These are phyloP conservation scores for Apiospora hydei DNA, from an alignment of 2,329 filamentous ascomycete genomes.

Conservation along the genomic window DNA sequence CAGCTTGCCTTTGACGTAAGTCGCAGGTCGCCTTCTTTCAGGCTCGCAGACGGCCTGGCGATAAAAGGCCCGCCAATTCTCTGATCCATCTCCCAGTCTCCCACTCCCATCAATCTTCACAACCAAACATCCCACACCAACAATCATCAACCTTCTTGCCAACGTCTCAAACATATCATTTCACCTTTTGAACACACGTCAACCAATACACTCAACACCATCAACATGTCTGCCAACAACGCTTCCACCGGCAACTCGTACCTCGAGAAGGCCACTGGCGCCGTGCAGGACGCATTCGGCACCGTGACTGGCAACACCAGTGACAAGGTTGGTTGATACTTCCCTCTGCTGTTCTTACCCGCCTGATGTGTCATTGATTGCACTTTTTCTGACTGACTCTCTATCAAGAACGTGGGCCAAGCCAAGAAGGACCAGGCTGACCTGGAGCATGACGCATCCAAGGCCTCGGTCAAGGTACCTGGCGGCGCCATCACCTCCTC, in stretches of 20 bases:
- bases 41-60: neutral
- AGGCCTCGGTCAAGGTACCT: conserved; percentile 77
- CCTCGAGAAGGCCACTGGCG: conserved; percentile 75
- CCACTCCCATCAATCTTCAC: conserved; percentile 2
- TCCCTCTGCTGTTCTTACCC: neutral
- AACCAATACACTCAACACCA: conserved; percentile 27
- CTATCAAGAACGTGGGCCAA: conserved; percentile 62
- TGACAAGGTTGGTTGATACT: conserved; percentile 60
- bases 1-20: conserved; percentile 21
- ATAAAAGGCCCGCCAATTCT: conserved; percentile 8
- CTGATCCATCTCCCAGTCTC: neutral
- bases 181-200: neutral
- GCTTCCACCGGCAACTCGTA: conserved; percentile 83
- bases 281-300: conserved; percentile 76
- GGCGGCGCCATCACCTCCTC: conserved; percentile 73
- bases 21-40: neutral
- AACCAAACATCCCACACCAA: neutral
- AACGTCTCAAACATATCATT: neutral
- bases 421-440: conserved; percentile 70
- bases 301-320: conserved; percentile 74
- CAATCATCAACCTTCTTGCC: conserved; percentile 12
- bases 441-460: conserved; percentile 75
- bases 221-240: conserved; percentile 49
- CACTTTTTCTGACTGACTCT: conserved; percentile 27
- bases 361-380: neutral